Percentiles rank a stretch among this genome's conserved stretches.
Conservation (phyloP, 495 filamentous ascomycete genomes). For the Lophiotrema nucula region DNA sequence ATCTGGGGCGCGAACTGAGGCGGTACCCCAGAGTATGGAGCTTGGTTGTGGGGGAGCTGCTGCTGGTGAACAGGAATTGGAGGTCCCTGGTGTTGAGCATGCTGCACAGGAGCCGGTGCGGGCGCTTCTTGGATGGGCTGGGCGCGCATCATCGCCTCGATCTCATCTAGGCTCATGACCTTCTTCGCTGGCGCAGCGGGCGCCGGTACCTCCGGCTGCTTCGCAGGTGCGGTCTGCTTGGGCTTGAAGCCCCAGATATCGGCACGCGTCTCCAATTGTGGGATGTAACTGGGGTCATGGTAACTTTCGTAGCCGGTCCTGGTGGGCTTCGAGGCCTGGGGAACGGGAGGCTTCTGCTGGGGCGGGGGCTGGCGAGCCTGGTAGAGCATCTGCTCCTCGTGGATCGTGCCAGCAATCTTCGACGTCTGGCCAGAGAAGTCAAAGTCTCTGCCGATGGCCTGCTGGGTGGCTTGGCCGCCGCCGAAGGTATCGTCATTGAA, state of each 20-base stretch:
- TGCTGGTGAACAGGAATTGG: constrained; percentile 12
- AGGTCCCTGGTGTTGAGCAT: constrained; percentile 21
- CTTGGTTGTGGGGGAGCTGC: constrained; percentile 13
- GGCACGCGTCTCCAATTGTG: constrained; percentile 87
- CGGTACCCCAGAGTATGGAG: constrained; percentile 10
- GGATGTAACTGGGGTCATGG: constrained; percentile 68
- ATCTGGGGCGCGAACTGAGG: constrained; percentile 37
- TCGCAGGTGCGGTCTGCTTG: constrained; percentile 50
- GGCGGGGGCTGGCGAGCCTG: constrained; percentile 41
- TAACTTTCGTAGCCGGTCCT: constrained; percentile 89
- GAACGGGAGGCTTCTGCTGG: constrained; percentile 43
- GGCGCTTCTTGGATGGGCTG: constrained; percentile 55
- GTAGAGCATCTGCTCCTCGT: constrained; percentile 83
- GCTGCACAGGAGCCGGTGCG: constrained; percentile 35
- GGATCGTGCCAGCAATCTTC: constrained; percentile 75
- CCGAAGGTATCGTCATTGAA: constrained; percentile 99
- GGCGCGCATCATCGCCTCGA: constrained; percentile 86
- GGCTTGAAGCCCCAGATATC: constrained; percentile 81
- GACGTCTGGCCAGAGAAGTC: constrained; percentile 95
- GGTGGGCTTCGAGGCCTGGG: constrained; percentile 52
- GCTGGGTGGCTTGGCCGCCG: constrained; percentile 41
- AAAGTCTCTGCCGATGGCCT: constrained; percentile 81
- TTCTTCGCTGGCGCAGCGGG: constrained; percentile 51
- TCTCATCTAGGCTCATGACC: constrained; percentile 95
- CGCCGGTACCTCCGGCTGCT: constrained; percentile 21